These are phyloP conservation scores for Boletus sp. DNA, from an alignment of 768 basidiomycete genomes.

Conservation along the genomic window DNA sequence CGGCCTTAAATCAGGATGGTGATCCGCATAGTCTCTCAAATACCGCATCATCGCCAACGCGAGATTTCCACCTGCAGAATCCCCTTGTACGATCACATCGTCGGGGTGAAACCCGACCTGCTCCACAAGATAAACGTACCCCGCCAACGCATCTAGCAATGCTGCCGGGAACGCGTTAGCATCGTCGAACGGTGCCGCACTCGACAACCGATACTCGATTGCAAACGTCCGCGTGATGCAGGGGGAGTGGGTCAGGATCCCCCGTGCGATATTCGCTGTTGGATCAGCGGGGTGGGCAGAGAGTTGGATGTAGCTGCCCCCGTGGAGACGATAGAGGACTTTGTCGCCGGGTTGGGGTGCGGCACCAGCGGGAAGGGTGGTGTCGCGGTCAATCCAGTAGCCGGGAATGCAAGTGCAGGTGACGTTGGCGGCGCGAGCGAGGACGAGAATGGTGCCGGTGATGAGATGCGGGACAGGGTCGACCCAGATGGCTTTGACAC, in stretches of 20 bases:
- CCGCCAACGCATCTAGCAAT: slow-evolving; percentile 49
- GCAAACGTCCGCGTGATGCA: slow-evolving; percentile 31
- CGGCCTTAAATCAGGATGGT: slow-evolving; percentile 14
- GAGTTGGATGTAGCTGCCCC: slow-evolving; percentile 26
- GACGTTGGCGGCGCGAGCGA: slow-evolving; percentile 30
- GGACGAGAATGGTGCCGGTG: slow-evolving; percentile 26
- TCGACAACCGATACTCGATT: slow-evolving; percentile 48
- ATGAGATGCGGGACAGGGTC: slow-evolving; percentile 32
- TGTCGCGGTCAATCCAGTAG: slow-evolving; percentile 34
- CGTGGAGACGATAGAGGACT: slow-evolving; percentile 34
- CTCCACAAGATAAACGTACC: slow-evolving; percentile 48
- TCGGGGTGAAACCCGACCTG: slow-evolving; percentile 38
- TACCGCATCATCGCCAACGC: slow-evolving; percentile 40
- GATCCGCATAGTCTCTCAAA: slow-evolving; percentile 22
- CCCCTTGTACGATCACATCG: slow-evolving; percentile 47
- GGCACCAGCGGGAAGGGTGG: slow-evolving; percentile 13
- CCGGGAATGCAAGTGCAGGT: slow-evolving; percentile 30
- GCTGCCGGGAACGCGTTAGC: slow-evolving; percentile 50
- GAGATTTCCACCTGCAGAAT: slow-evolving; percentile 55
- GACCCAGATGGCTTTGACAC: slow-evolving; percentile 34
- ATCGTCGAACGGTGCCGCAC: slow-evolving; percentile 23
- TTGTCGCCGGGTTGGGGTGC: slow-evolving; percentile 29
- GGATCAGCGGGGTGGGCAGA: slow-evolving; percentile 28
- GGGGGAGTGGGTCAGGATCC: slow-evolving; percentile 13
- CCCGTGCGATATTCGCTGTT: slow-evolving; percentile 22